These are phyloP conservation scores for Aspergillus tamarii DNA, from an alignment of 2,329 filamentous ascomycete species.

Conservation along the genomic window DNA sequence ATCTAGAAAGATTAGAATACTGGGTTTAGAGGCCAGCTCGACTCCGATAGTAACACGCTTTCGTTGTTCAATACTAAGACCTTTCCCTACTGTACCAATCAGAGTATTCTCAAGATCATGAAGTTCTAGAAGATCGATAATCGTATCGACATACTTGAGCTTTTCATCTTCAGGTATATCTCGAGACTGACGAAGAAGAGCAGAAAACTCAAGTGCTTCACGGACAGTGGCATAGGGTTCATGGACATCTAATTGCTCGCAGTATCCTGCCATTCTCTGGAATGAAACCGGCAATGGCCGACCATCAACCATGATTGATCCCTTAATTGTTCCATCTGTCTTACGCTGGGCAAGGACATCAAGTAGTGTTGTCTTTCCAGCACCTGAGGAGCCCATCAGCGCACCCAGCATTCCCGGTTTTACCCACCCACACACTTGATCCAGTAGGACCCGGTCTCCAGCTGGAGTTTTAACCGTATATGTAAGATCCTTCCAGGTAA, in stretches of 20 bases:
- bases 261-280: constrained; percentile 69
- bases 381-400: constrained; percentile 76
- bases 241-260: constrained; percentile 70
- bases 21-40: constrained; percentile 70
- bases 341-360: constrained; percentile 76
- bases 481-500: constrained; percentile 73
- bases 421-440: constrained; percentile 73
- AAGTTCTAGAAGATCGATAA: constrained; percentile 66
- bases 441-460: constrained; percentile 61
- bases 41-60: constrained; percentile 74
- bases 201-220: constrained; percentile 69
- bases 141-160: constrained; percentile 65
- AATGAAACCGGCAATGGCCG: constrained; percentile 62
- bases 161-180: constrained; percentile 60
- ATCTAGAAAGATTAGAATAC: constrained; percentile 69
- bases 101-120: constrained; percentile 66
- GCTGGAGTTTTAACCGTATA: constrained; percentile 68
- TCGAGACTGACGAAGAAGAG: constrained; percentile 61
- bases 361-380: constrained; percentile 74
- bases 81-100: constrained; percentile 49
- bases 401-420: constrained; percentile 78
- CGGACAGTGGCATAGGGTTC: constrained; percentile 67
- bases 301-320: constrained; percentile 69
- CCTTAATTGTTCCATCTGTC: constrained; percentile 62
- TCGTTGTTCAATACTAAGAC: constrained; percentile 64